Percentiles rank a stretch among this genome's conserved stretches.
Conservation (phyloP, 345 rosid genomes). For the Dipteronia dyeriana region DNA sequence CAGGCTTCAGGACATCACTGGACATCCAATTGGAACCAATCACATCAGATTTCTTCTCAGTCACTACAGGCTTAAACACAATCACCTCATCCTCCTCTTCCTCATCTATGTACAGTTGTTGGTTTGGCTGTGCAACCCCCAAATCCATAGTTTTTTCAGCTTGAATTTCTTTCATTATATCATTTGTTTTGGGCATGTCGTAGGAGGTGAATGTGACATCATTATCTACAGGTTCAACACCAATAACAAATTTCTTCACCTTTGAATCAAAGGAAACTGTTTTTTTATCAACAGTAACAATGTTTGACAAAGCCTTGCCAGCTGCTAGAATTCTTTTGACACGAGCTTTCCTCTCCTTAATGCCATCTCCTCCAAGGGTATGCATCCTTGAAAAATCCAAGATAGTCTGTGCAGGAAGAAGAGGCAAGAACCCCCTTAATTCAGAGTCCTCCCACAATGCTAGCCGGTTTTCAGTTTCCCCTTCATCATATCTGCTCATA, state of each 20-base stretch:
- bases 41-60: constrained; percentile 59
- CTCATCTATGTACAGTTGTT: constrained; percentile 47
- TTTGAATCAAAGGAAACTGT: constrained; percentile 67
- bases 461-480: constrained; percentile 80
- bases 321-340: constrained; percentile 81
- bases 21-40: constrained; percentile 40
- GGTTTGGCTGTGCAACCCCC: constrained; percentile 36
- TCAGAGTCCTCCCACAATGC: constrained; percentile 97
- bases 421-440: constrained; percentile 85
- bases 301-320: constrained; percentile 68
- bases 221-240: constrained; percentile 55
- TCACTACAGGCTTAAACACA: constrained; percentile 77
- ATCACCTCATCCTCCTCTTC: constrained; percentile 95
- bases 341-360: constrained; percentile 70
- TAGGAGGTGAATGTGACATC: constrained; percentile 32
- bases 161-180: constrained; percentile 36
- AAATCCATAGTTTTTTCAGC: constrained; percentile 30
- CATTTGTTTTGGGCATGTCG: constrained; percentile 32
- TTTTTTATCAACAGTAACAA: constrained; percentile 62
- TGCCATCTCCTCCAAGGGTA: constrained; percentile 58
- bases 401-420: constrained; percentile 83
- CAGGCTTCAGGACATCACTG: constrained; percentile 48
- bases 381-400: constrained; percentile 83
- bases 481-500: constrained; percentile 91
- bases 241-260: constrained; percentile 70